Base-by-base conservation (phyloP, 2,329 filamentous ascomycete species). In the Aschersonia sp. region DNA sequence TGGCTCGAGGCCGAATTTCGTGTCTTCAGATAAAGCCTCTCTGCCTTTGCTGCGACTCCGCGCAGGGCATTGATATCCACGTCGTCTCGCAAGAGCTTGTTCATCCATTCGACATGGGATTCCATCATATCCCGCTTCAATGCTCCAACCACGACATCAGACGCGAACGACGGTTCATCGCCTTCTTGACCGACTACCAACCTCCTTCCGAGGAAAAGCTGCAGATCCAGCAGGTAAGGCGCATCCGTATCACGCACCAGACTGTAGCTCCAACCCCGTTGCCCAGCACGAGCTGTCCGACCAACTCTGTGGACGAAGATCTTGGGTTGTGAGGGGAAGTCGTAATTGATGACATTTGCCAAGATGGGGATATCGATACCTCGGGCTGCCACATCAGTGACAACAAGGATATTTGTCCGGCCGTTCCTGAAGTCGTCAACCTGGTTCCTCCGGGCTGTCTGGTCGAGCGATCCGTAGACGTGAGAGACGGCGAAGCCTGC, bases 271-370 rank as follows among this genome's bases (percentile, higher is more conserved):
- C 92, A 97, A 52, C 92, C 92, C 54, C 83, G 80, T 57, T 87
- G 83, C 11, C 90, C 92, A 43, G 94, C 94, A 76, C 92, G 81
- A 41, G 92, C 94, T 30, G 94, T 98, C 67, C 92, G 83, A 57
- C 92, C 92, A 44, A 98, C 92, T 61, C 92, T 83, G 65, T 98
- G 92, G 31, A 98, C 84, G 58, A 94, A 98, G 41, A 98, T 81
- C 66, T 98, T 98, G 22, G 92, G 87, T 58, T 97, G 92, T 2
- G 90, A 85, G 4, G 92, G 90, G 54, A 98, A 98, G 60, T 97
- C 90, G 65, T 94, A 98, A 70, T 98, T 97, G 70, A 98, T 90
- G 50, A 98, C 92, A 61, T 98, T 97, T 48, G 87, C 89, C 37
- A 98, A 74, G 44, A 95, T 77, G 0, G 92, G 92, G 55, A 98